phyloP scores from a whole-genome alignment of 2,329 filamentous ascomycete genomes.

The Colletotrichum lentis region DNA sequence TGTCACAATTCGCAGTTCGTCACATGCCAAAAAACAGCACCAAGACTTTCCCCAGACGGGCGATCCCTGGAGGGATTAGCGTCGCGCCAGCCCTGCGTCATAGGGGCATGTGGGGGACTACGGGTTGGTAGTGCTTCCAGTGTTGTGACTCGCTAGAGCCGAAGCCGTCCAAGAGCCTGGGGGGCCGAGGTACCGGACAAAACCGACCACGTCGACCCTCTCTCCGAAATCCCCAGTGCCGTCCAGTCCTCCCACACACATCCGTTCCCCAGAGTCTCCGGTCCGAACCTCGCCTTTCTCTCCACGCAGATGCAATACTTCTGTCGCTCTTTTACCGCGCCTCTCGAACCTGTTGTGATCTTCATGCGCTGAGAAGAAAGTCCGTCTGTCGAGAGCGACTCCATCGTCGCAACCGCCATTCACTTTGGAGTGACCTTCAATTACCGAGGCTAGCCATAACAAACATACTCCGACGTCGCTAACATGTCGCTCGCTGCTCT shows the following conservation, averaged over 20 bases:
- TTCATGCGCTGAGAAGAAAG: conserved; percentile 25
- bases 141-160: conserved; percentile 32
- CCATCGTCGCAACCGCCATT: conserved; percentile 10
- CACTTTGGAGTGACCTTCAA: conserved; percentile 5
- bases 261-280: conserved; percentile 5
- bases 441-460: conserved; percentile 36
- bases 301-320: neutral
- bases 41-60: conserved; percentile 32
- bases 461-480: neutral
- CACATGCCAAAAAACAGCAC: conserved; percentile 33
- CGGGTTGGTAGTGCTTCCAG: conserved; percentile 13
- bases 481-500: conserved; percentile 36
- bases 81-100: conserved; percentile 30
- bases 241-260: conserved; percentile 1
- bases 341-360: neutral
- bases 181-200: conserved; percentile 28
- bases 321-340: conserved; percentile 11
- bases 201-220: conserved; percentile 8
- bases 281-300: neutral
- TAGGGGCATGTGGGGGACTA: conserved; percentile 36
- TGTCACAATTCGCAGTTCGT: conserved; percentile 28
- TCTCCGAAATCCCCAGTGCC: conserved; percentile 3
- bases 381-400: conserved; percentile 17
- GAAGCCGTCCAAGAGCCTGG: conserved; percentile 21
- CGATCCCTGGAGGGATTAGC: conserved; percentile 27